phyloP scores from a whole-genome alignment of 2,329 filamentous ascomycete genomes.

The Colletotrichum acutatum region DNA sequence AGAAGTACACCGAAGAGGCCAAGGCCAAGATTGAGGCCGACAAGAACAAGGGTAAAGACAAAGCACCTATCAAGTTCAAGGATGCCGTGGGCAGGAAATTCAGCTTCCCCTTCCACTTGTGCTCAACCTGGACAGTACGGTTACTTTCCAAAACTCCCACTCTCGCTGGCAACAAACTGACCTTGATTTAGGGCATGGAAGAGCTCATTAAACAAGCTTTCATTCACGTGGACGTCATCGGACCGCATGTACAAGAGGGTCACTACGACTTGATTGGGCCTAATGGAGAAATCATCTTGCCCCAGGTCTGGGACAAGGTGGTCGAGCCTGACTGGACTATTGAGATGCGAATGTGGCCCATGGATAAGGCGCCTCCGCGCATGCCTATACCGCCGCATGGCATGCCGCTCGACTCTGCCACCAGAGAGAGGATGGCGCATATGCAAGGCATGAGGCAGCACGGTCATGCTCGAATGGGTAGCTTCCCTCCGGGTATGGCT shows the following conservation, averaged over 20 bases:
- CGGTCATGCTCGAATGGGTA: not conserved
- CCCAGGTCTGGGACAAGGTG: slow-evolving; percentile 83
- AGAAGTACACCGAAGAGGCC: slow-evolving; percentile 67
- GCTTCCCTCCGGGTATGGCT: slow-evolving; percentile 8
- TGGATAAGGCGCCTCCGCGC: slow-evolving; percentile 41
- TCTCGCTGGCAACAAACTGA: slow-evolving; percentile 38
- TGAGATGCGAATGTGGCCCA: slow-evolving; percentile 75
- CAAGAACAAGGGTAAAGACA: slow-evolving; percentile 61
- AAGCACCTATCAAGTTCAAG: slow-evolving; percentile 87
- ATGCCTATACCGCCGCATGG: not conserved
- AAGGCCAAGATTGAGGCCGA: slow-evolving; percentile 60
- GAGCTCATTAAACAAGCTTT: slow-evolving; percentile 88
- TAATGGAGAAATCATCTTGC: slow-evolving; percentile 84
- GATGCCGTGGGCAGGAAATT: slow-evolving; percentile 93
- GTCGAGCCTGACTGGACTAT: slow-evolving; percentile 81
- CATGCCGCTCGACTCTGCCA: not conserved
- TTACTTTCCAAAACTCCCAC: not conserved
- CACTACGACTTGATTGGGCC: slow-evolving; percentile 85
- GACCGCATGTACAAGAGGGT: slow-evolving; percentile 79
- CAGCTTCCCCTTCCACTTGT: slow-evolving; percentile 88
- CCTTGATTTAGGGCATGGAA: slow-evolving; percentile 76
- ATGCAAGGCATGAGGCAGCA: not conserved
- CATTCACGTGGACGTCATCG: slow-evolving; percentile 79
- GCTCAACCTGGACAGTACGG: slow-evolving; percentile 84
- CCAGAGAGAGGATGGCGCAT: not conserved